phyloP scores from a whole-genome alignment of 192 early-diverging fungal species.

The Entomortierella parvispora region DNA sequence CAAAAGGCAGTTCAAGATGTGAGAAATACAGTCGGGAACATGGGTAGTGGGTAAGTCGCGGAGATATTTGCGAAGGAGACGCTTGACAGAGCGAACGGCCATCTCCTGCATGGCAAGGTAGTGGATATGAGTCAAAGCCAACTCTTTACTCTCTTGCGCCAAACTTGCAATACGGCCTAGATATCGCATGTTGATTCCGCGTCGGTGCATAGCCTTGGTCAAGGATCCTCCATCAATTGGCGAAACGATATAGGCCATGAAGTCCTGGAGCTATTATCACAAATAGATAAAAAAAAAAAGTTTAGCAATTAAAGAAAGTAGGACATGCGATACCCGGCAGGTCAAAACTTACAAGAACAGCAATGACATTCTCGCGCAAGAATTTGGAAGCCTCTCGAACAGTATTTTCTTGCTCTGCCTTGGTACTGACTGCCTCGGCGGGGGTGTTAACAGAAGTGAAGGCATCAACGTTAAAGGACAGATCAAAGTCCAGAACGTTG shows the following conservation, averaged over 20 bases:
- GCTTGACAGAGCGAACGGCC: constrained; percentile 87
- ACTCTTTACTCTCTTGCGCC: constrained; percentile 68
- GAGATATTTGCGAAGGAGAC: constrained; percentile 79
- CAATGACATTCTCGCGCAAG: constrained; percentile 74
- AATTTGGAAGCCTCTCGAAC: constrained; percentile 84
- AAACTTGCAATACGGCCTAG: constrained; percentile 79
- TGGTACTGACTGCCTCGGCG: constrained; percentile 25
- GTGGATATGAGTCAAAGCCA: constrained; percentile 63
- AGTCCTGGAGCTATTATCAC: constrained; percentile 62
- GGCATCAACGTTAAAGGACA: constrained; percentile 66
- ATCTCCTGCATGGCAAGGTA: constrained; percentile 87
- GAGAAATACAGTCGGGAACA: constrained; percentile 74
- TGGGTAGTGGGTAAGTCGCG: constrained; percentile 64
- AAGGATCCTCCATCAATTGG: constrained; percentile 85
- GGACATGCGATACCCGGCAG: constrained; percentile 10
- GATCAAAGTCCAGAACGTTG: constrained; percentile 56
- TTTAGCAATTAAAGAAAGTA: constrained; percentile 12
- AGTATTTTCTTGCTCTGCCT: constrained; percentile 61
- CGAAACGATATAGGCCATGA: constrained; percentile 71
- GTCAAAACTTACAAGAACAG: constrained; percentile 61
- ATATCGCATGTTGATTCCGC: constrained; percentile 98
- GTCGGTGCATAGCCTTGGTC: constrained; percentile 87
- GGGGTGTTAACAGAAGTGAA: constrained; percentile 64
- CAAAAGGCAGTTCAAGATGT: constrained; percentile 86
- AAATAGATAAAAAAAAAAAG: constrained; percentile 43